Evolutionary conservation across 2,329 filamentous ascomycete genomes (phyloP), one percentile per base, ranked within the genome.

Genomic region (Colletotrichum limetticola): DNA sequence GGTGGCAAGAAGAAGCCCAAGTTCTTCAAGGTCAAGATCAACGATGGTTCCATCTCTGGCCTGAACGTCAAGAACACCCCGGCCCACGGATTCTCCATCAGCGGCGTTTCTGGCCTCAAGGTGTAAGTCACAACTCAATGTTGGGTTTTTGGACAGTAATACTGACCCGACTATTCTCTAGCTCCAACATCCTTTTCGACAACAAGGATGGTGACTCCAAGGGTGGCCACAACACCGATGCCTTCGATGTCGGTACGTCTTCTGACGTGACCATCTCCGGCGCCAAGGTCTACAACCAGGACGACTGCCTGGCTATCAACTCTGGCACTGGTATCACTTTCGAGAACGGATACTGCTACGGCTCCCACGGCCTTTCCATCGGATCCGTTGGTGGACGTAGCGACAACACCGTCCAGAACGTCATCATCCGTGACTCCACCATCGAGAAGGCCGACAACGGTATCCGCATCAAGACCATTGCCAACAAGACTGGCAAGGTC

Each of bases 1-100:
- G 89, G 90, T 28, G 90, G 90, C 78, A 87, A 86, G 81, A 89
- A 81, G 30, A 92, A 92, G 86, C 91, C 91, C 74, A 89, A 91
- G 83, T 84, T 90, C 83, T 89, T 90, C 82, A 85, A 83, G 56
- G 87, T 86, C 58, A 82, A 85, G 73, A 79, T 85, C 32, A 80
- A 77, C 66, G 75, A 80, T 74, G 83, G 83, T 14, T 77, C 78
- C 71, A 83, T 85, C 75, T 81, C 79, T 59, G 79, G 78, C 55
- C 75, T 86, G 35, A 81, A 83, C 66, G 80, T 86, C 57, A 75
- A 81, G 74, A 85, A 86, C 79, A 83, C 83, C 12, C 84, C 85
- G 1, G 80, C 83, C 14, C 83, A 85, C 74, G 82, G 79, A 11
- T 82, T 86, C 74, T 83, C 80, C 78, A 83, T 86, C 75, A 83